phyloP scores from a whole-genome alignment of 2,329 filamentous ascomycete species.

The Phaeosphaeria sp. region DNA sequence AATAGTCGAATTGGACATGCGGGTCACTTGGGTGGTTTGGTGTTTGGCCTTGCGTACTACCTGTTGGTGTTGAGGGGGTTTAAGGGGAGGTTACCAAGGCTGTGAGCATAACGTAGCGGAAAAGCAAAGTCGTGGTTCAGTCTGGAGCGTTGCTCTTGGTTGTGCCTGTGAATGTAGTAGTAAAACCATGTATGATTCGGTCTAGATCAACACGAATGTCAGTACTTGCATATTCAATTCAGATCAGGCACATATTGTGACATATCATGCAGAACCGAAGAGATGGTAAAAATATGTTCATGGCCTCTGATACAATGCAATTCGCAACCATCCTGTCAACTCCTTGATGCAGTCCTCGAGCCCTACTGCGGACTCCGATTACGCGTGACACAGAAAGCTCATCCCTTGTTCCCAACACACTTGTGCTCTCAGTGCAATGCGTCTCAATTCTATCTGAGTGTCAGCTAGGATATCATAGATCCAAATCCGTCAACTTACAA shows the following conservation, averaged over 20 bases:
- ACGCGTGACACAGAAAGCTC: not conserved
- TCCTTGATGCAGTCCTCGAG: not conserved
- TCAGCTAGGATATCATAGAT: not conserved
- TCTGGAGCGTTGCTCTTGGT: not conserved
- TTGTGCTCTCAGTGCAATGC: not conserved
- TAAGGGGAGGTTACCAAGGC: constrained; percentile 9
- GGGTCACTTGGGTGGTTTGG: constrained; percentile 54
- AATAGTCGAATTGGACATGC: constrained; percentile 46
- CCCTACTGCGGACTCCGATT: not conserved
- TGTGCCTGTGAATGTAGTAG: not conserved
- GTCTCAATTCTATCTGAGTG: not conserved
- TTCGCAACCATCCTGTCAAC: not conserved
- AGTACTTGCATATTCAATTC: not conserved
- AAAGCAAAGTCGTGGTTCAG: not conserved
- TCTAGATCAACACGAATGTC: not conserved
- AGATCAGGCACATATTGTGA: no score
- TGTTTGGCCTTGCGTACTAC: constrained; percentile 48
- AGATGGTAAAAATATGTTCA: not conserved
- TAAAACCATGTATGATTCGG: not conserved
- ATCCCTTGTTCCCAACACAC: not conserved
- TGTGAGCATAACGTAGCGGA: not conserved
- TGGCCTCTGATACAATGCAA: not conserved
- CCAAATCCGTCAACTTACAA: not conserved
- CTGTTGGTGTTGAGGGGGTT: constrained; percentile 25
- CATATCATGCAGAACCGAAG: not conserved